Conservation (phyloP, 768 basidiomycete species). For the Mycena amicta region DNA sequence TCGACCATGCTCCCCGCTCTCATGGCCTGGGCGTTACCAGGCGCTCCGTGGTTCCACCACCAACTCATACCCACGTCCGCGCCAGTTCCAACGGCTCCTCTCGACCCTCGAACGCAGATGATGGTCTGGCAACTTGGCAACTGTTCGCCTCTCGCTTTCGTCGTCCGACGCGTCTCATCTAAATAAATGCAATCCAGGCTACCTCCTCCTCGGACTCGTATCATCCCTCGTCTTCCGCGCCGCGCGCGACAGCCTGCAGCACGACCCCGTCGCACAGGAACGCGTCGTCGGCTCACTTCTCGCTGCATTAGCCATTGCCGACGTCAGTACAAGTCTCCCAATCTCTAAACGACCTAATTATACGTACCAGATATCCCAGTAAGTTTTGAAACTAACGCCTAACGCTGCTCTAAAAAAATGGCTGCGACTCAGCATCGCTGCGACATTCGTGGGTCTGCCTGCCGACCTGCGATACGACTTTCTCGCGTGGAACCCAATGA, state of each 20-base stretch:
- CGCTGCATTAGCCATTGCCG: slow-evolving; percentile 65
- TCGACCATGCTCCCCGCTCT: slow-evolving; percentile 40
- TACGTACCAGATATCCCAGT: slow-evolving; percentile 60
- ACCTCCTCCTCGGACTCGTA: slow-evolving; percentile 63
- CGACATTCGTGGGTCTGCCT: slow-evolving; percentile 62
- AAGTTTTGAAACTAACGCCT: slow-evolving; percentile 27
- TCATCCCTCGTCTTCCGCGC: slow-evolving; percentile 70
- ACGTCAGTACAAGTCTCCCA: slow-evolving; percentile 47
- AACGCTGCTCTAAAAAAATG: slow-evolving; percentile 14
- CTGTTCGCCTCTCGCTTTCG: slow-evolving; percentile 41
- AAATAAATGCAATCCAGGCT: slow-evolving; percentile 48
- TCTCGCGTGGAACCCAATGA: slow-evolving; percentile 67
- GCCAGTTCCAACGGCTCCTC: slow-evolving; percentile 30
- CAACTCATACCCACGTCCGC: slow-evolving; percentile 58
- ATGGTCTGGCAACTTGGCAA: slow-evolving; percentile 70
- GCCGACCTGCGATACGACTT: slow-evolving; percentile 51
- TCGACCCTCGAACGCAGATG: slow-evolving; percentile 59
- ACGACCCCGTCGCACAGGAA: slow-evolving; percentile 65
- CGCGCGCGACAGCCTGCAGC: slow-evolving; percentile 57
- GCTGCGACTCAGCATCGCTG: slow-evolving; percentile 48
- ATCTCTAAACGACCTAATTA: slow-evolving; percentile 2
- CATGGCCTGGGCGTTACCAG: slow-evolving; percentile 56
- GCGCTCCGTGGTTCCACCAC: slow-evolving; percentile 67
- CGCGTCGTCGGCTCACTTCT: slow-evolving; percentile 66
- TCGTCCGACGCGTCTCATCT: slow-evolving; percentile 8